Conservation (phyloP, 805 yeast genomes). For the Teunomyces lycoperdinae region DNA sequence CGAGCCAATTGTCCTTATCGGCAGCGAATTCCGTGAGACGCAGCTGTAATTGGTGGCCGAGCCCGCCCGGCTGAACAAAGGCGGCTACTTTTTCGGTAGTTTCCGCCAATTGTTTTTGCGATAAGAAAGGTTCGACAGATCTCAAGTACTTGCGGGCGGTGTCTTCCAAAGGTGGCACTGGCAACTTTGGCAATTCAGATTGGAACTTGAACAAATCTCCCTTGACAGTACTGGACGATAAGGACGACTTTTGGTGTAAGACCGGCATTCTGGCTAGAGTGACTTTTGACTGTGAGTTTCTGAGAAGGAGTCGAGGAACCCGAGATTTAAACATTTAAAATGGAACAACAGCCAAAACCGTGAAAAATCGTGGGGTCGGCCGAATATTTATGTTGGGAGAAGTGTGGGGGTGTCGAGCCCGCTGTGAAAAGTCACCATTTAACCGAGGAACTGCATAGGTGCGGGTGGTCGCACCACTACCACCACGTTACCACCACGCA, state of each 20-base stretch:
- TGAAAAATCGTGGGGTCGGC: neutral
- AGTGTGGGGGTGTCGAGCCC: neutral
- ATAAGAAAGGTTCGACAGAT: slow-evolving; percentile 67
- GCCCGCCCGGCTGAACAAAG: slow-evolving; percentile 59
- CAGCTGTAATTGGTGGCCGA: slow-evolving; percentile 65
- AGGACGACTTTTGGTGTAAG: slow-evolving; percentile 7
- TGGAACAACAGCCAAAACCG: neutral
- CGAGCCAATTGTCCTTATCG: slow-evolving; percentile 80
- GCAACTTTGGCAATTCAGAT: slow-evolving; percentile 72
- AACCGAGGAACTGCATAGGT: slow-evolving; percentile 2
- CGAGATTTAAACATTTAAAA: slow-evolving; percentile 6
- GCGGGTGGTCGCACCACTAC: neutral
- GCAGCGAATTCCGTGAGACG: slow-evolving; percentile 58
- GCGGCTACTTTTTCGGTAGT: slow-evolving; percentile 61
- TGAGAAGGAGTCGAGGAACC: slow-evolving; percentile 4
- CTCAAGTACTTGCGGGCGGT: slow-evolving; percentile 69
- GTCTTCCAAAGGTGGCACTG: slow-evolving; percentile 77
- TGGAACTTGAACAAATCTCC: slow-evolving; percentile 77
- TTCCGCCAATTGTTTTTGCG: slow-evolving; percentile 46
- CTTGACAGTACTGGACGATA: slow-evolving; percentile 33
- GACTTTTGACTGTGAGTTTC: neutral
- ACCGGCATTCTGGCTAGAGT: slow-evolving; percentile 7
- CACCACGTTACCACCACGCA: neutral
- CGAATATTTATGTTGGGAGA: neutral
- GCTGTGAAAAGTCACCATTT: slow-evolving; percentile 1